These are phyloP conservation scores for Pneumocystis sp. DNA, from an alignment of 1,139 yeast genomes.

Conservation along the genomic window DNA sequence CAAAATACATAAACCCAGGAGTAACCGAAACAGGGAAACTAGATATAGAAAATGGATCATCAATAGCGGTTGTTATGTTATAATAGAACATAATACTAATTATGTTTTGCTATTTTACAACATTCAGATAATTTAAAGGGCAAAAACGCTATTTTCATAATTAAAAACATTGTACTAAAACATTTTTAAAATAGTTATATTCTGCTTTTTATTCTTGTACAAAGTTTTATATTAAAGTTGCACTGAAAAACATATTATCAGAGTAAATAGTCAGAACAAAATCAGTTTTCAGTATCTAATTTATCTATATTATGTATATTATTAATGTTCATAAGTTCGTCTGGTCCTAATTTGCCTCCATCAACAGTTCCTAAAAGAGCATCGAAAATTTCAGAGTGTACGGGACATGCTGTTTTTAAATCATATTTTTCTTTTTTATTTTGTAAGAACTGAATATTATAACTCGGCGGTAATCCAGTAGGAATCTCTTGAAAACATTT, in stretches of 20 bases:
- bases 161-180: neutral
- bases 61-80: neutral
- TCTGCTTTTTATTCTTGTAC: neutral
- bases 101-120: neutral
- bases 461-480: neutral
- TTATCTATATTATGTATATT: neutral
- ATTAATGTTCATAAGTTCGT: neutral
- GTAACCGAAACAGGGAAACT: neutral
- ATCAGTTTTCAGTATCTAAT: neutral
- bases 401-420: neutral
- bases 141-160: neutral
- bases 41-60: neutral
- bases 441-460: neutral
- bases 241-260: neutral
- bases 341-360: conserved; percentile 7
- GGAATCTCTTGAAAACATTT: conserved; percentile 5
- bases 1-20: conserved; percentile 20
- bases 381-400: conserved; percentile 5
- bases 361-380: conserved; percentile 9
- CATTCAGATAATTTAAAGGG: too few species aligned
- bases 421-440: neutral
- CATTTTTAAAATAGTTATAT: neutral
- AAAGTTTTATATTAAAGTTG: neutral
- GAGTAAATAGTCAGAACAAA: neutral
- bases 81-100: neutral